Evolutionary conservation across 306 rosid species (phyloP).

Genomic region (Cucurbita ficifolia): DNA sequence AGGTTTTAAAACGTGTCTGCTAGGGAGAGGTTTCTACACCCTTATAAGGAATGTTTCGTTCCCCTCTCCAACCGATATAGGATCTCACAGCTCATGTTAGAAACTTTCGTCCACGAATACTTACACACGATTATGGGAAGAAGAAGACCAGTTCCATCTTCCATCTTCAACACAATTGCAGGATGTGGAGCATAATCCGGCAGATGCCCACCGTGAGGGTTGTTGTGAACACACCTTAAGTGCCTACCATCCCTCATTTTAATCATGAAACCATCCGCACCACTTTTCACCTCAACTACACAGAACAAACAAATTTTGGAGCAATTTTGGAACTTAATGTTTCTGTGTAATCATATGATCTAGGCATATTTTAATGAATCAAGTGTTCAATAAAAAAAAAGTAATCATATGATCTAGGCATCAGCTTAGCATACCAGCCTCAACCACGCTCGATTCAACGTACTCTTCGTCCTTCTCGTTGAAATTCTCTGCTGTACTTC

Average conservation of each 20-base stretch:
- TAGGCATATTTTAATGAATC: too few species aligned
- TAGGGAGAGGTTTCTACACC: too few species aligned
- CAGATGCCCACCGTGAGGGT: slow-evolving; percentile 87
- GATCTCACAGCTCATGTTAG: not conserved
- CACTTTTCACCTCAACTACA: slow-evolving; percentile 98
- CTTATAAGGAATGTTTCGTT: too few species aligned
- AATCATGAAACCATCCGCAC: slow-evolving; percentile 79
- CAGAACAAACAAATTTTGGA: slow-evolving; percentile 11
- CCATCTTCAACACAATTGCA: slow-evolving; percentile 93
- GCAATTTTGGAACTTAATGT: too few species aligned
- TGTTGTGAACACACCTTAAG: slow-evolving; percentile 79
- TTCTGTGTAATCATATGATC: too few species aligned
- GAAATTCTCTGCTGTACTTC: slow-evolving; percentile 74
- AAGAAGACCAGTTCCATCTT: slow-evolving; percentile 92
- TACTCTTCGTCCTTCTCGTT: slow-evolving; percentile 80
- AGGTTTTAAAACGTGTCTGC: too few species aligned
- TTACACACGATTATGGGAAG: slow-evolving; percentile 97
- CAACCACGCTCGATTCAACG: slow-evolving; percentile 68
- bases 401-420: not conserved
- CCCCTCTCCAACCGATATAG: too few species aligned
- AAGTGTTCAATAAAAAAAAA: not conserved
- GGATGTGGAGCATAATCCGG: slow-evolving; percentile 99
- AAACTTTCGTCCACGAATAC: slow-evolving; percentile 14
- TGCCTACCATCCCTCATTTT: slow-evolving; percentile 97
- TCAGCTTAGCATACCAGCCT: slow-evolving; percentile 64